These are phyloP conservation scores for Cyberlindnera suaveolens DNA, from an alignment of 805 yeast species.

Conservation along the genomic window DNA sequence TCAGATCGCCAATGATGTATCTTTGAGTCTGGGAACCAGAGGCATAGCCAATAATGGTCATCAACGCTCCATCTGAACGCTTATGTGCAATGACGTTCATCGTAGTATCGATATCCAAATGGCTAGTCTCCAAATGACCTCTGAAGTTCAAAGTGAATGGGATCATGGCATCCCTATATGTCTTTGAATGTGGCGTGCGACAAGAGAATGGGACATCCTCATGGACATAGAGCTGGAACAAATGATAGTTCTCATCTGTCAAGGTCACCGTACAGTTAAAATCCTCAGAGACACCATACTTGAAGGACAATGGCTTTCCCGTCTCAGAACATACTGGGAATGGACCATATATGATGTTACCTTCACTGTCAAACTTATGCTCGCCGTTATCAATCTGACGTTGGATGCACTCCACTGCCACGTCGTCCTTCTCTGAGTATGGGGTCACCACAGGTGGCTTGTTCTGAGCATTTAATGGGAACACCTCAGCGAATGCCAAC, in stretches of 20 bases:
- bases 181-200: conserved; percentile 42
- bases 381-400: conserved; percentile 74
- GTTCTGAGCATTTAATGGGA: conserved; percentile 10
- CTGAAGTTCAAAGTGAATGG: conserved; percentile 61
- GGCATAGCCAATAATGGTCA: conserved; percentile 47
- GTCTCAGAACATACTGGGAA: conserved; percentile 66
- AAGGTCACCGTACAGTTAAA: conserved; percentile 55
- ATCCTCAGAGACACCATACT: conserved; percentile 43
- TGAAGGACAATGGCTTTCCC: conserved; percentile 48
- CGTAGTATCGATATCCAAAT: conserved; percentile 57
- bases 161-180: conserved; percentile 32
- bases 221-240: conserved; percentile 70
- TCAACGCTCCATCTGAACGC: conserved; percentile 29
- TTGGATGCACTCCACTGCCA: conserved; percentile 53
- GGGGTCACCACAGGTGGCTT: conserved; percentile 15
- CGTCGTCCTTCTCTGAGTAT: conserved; percentile 32
- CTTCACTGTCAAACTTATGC: conserved; percentile 57
- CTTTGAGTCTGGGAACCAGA: conserved; percentile 52
- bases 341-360: conserved; percentile 47
- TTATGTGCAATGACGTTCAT: conserved; percentile 46
- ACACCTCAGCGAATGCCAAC: conserved; percentile 8
- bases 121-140: conserved; percentile 62
- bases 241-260: conserved; percentile 60
- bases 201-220: conserved; percentile 75
- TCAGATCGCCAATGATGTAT: conserved; percentile 57